Conservation (phyloP, 2,329 filamentous ascomycete genomes). For the Coleophoma cylindrospora region DNA sequence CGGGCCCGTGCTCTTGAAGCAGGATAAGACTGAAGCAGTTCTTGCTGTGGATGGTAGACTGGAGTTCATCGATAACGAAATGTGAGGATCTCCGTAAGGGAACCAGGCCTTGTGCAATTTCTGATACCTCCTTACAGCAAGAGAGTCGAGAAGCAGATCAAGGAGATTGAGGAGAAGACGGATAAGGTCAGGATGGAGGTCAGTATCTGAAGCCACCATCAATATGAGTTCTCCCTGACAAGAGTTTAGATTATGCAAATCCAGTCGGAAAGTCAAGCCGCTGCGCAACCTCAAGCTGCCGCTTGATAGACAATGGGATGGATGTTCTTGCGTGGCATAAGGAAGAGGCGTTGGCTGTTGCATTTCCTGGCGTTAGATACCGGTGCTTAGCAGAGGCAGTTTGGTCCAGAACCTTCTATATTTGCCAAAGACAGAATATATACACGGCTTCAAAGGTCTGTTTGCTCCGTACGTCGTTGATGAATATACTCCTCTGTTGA, state of each 20-base stretch:
- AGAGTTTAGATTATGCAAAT: constrained; percentile 34
- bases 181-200: constrained; percentile 64
- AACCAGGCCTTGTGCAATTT: neutral
- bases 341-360: constrained; percentile 2
- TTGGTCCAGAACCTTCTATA: too few relatives aligned
- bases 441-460: too few relatives aligned
- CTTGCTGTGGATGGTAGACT: constrained; percentile 86
- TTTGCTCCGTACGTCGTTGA: too few relatives aligned
- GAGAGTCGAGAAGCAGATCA: constrained; percentile 62
- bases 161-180: constrained; percentile 56
- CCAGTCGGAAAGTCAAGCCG: constrained; percentile 31
- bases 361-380: constrained; percentile 17
- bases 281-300: constrained; percentile 12
- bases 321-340: constrained; percentile 5
- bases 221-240: constrained; percentile 1
- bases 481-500: too few relatives aligned
- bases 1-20: constrained; percentile 88
- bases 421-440: too few relatives aligned
- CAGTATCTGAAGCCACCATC: constrained; percentile 15
- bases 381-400: neutral
- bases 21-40: constrained; percentile 85
- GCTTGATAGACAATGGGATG: constrained; percentile 11
- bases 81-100: constrained; percentile 49
- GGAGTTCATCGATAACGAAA: constrained; percentile 90
- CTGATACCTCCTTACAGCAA: constrained; percentile 38